Evolutionary conservation across 1,284 basidiomycete species (phyloP).

Genomic region (Xerocomus minutiporus): DNA sequence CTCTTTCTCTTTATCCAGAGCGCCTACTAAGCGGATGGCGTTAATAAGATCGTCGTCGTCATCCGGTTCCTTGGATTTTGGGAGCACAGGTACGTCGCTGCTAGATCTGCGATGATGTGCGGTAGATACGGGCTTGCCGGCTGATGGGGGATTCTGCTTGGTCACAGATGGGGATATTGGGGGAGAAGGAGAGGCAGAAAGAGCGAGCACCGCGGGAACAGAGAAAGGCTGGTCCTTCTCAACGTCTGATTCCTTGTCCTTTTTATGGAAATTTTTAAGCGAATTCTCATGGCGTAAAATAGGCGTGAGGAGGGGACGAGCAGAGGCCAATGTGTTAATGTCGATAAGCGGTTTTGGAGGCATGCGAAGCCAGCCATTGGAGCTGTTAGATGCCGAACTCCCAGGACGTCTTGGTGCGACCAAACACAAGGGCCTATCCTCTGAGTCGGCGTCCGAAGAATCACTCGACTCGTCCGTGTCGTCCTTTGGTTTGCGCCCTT

Average conservation of each 20-base stretch:
- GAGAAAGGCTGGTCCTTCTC: constrained; percentile 33
- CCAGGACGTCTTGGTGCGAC: constrained; percentile 42
- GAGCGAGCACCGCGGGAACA: constrained; percentile 24
- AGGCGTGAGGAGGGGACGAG: constrained; percentile 30
- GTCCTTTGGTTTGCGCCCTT: constrained; percentile 4
- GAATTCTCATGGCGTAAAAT: constrained; percentile 28
- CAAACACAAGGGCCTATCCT: constrained; percentile 41
- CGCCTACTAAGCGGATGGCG: constrained; percentile 30
- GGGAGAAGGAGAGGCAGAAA: constrained; percentile 22
- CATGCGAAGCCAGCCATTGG: constrained; percentile 28
- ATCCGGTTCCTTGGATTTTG: constrained; percentile 12
- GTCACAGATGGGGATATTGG: constrained; percentile 14
- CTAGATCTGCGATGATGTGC: constrained; percentile 17
- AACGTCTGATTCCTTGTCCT: constrained; percentile 16
- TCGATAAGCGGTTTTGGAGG: constrained; percentile 49
- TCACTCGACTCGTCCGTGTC: constrained; percentile 23
- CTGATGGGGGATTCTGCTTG: constrained; percentile 3
- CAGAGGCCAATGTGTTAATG: constrained; percentile 34
- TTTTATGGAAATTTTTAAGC: constrained; percentile 18
- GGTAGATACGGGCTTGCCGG: constrained; percentile 1
- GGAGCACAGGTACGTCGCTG: constrained; percentile 11
- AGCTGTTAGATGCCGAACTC: constrained; percentile 38
- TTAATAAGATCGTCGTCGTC: constrained; percentile 32
- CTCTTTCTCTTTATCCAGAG: constrained; percentile 20
- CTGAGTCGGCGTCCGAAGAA: constrained; percentile 33